Evolutionary conservation across 2,329 filamentous ascomycete genomes (phyloP).

Genomic region (Pestalotiopsis sp.): DNA sequence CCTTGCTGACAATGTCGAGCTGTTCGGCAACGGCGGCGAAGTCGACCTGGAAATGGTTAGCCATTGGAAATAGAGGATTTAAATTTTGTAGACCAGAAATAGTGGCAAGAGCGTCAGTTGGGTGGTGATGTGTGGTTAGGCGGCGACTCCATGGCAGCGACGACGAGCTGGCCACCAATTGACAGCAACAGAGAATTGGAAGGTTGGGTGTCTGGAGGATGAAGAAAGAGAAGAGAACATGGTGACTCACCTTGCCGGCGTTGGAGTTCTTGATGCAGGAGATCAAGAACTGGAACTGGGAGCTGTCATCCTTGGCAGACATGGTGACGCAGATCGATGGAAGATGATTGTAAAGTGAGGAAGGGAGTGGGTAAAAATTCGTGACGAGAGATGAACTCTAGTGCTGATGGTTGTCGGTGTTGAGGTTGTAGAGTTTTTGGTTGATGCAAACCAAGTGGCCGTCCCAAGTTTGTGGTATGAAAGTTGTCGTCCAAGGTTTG

Average conservation of each 20-base stretch:
- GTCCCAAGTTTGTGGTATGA: not conserved
- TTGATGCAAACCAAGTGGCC: not conserved
- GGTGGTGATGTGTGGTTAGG: not conserved
- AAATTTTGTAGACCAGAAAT: not conserved
- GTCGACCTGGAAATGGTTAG: conserved; percentile 54
- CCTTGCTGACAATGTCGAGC: conserved; percentile 65
- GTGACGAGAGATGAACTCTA: not conserved
- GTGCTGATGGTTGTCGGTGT: not conserved
- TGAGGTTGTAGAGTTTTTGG: not conserved
- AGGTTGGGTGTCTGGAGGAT: not conserved
- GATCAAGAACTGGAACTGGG: conserved; percentile 67
- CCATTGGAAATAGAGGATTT: not conserved
- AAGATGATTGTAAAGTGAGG: not conserved
- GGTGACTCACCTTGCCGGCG: conserved; percentile 57
- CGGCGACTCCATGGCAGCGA: not conserved
- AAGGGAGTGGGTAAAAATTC: not conserved
- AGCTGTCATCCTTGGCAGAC: conserved; percentile 48
- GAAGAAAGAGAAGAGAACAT: not conserved
- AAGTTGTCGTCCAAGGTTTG: not conserved
- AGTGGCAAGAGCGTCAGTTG: not conserved
- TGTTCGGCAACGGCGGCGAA: conserved; percentile 67
- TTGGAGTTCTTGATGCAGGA: conserved; percentile 64
- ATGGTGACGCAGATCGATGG: not conserved
- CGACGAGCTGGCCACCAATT: not conserved
- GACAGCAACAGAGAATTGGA: conserved; percentile 4